Percentiles rank a stretch among this genome's conserved stretches.
These are phyloP conservation scores for Blastomyces emzantsi DNA, from an alignment of 2,329 filamentous ascomycete species.

Conservation along the genomic window DNA sequence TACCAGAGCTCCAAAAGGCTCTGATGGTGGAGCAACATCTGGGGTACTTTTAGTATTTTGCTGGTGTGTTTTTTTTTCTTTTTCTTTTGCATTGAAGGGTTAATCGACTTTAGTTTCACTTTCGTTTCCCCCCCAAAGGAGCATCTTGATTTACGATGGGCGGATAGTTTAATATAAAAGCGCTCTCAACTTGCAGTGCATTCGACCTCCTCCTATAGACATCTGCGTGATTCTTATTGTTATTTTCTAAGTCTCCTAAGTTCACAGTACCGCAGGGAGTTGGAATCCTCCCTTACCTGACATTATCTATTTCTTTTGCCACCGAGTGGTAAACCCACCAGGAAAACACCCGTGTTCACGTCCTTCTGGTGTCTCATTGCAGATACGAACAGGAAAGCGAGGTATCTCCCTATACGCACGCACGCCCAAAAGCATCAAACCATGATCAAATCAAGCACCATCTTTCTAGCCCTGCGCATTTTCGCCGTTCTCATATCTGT, in stretches of 20 bases:
- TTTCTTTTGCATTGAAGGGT: too few relatives aligned
- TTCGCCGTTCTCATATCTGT: background rate
- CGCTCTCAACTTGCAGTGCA: background rate
- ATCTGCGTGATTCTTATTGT: background rate
- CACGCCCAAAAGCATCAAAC: background rate
- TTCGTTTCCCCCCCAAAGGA: background rate
- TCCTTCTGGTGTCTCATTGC: background rate
- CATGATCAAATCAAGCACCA: slow-evolving; percentile 3
- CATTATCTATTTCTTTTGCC: background rate
- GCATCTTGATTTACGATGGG: background rate
- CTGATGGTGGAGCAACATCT: background rate
- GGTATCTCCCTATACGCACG: too few relatives aligned
- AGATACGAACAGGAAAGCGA: background rate
- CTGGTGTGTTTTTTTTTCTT: background rate
- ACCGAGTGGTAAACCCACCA: background rate
- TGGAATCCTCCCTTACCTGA: background rate
- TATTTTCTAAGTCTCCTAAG: background rate
- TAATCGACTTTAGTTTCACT: too few relatives aligned
- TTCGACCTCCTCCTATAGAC: background rate
- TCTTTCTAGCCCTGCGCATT: slow-evolving; percentile 4
- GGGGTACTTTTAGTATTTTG: background rate
- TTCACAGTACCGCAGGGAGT: background rate
- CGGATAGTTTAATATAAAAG: background rate
- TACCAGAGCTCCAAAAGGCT: background rate
- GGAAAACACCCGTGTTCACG: background rate